phyloP scores from a whole-genome alignment of 2,329 filamentous ascomycete genomes.

The Talaromyces atroroseus region DNA sequence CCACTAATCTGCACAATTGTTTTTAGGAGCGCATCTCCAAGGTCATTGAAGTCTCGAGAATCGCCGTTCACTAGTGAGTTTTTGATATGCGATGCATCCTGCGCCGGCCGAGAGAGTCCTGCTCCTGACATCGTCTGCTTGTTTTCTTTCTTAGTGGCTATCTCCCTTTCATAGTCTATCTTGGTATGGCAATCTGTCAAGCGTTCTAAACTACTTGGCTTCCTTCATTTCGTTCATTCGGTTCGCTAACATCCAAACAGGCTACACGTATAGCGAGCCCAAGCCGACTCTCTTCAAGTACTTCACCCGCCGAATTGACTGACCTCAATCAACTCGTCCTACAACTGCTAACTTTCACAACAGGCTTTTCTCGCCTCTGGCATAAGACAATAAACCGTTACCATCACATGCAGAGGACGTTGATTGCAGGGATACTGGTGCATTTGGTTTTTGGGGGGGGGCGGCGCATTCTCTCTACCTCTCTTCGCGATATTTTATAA shows the following conservation, averaged over 20 bases:
- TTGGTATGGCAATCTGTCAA: slow-evolving; percentile 56
- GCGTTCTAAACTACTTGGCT: neutral
- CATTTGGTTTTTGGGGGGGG: neutral
- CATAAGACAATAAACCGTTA: slow-evolving; percentile 22
- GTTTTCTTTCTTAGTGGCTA: slow-evolving; percentile 63
- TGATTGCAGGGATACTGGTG: neutral
- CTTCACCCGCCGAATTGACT: slow-evolving; percentile 23
- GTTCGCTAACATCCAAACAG: slow-evolving; percentile 40
- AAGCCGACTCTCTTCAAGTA: slow-evolving; percentile 74
- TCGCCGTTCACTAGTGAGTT: slow-evolving; percentile 90
- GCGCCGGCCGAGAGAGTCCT: neutral
- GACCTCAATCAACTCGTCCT: slow-evolving; percentile 4
- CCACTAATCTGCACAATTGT: neutral
- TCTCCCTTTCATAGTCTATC: slow-evolving; percentile 91
- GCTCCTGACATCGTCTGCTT: neutral
- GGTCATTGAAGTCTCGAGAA: slow-evolving; percentile 88
- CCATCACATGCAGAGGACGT: neutral
- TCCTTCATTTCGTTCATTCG: neutral
- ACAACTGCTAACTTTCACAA: slow-evolving; percentile 15
- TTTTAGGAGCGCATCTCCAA: slow-evolving; percentile 90
- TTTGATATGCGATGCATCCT: neutral
- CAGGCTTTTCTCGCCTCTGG: slow-evolving; percentile 41
- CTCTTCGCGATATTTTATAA: neutral
- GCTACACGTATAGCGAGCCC: slow-evolving; percentile 91
- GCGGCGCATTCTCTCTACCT: neutral